These are phyloP conservation scores for Metschnikowia bowlesiae DNA, from an alignment of 805 yeast genomes.

Conservation along the genomic window DNA sequence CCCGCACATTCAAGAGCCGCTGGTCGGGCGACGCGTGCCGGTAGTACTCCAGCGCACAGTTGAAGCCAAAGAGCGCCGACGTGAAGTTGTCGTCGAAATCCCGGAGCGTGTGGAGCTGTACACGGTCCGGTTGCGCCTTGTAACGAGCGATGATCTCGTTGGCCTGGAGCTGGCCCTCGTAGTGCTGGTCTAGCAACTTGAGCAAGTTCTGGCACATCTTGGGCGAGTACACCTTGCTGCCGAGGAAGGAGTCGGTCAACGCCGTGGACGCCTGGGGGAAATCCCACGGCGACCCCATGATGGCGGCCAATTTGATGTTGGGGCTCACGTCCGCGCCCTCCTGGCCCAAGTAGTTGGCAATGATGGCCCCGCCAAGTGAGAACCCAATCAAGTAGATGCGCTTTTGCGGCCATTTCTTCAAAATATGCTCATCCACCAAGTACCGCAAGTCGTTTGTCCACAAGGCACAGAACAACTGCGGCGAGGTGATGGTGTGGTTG, in stretches of 20 bases:
- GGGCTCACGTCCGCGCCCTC: slow-evolving; percentile 46
- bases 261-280: slow-evolving; percentile 50
- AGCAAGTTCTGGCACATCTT: slow-evolving; percentile 39
- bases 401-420: slow-evolving; percentile 53
- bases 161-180: slow-evolving; percentile 23
- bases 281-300: slow-evolving; percentile 73
- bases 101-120: slow-evolving; percentile 34
- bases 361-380: slow-evolving; percentile 67
- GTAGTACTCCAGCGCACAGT: slow-evolving; percentile 59
- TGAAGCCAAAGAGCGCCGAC: slow-evolving; percentile 57
- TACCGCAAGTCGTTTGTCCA: slow-evolving; percentile 68
- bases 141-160: slow-evolving; percentile 24
- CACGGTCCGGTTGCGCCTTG: slow-evolving; percentile 27
- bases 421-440: slow-evolving; percentile 48
- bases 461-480: slow-evolving; percentile 60
- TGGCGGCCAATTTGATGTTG: slow-evolving; percentile 53
- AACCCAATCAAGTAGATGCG: slow-evolving; percentile 64
- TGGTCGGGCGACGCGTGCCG: slow-evolving; percentile 60
- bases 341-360: slow-evolving; percentile 67
- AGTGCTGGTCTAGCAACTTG: slow-evolving; percentile 28
- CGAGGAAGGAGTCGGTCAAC: slow-evolving; percentile 33
- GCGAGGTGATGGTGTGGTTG: slow-evolving; percentile 65
- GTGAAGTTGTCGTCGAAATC: slow-evolving; percentile 65
- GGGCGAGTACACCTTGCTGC: slow-evolving; percentile 39
- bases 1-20: slow-evolving; percentile 50